Conservation (phyloP, 192 early-diverging fungal genomes). For the Rhizophagus clarus region DNA sequence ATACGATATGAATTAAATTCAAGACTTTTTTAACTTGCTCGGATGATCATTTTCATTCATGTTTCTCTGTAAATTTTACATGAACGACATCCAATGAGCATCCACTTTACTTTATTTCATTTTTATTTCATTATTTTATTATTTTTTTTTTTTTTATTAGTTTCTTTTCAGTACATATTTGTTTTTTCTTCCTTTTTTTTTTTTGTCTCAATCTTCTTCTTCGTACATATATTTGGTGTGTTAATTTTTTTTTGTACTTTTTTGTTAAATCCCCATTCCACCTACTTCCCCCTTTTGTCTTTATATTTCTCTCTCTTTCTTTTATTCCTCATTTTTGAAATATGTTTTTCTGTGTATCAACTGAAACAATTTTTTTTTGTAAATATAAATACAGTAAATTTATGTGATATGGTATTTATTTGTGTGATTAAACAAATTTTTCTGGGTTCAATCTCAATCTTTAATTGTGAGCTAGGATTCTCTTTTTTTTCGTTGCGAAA, state of each 20-base stretch:
- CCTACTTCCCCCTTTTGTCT: neutral
- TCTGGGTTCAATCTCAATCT: neutral
- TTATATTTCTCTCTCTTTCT: neutral
- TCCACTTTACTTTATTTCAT: neutral
- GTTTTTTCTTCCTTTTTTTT: neutral
- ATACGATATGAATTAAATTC: neutral
- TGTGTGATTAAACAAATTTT: neutral
- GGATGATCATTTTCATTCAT: neutral
- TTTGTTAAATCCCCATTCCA: neutral
- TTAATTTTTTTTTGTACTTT: neutral
- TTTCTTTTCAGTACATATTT: conserved; percentile 2
- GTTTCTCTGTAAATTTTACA: neutral
- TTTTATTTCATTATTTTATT: neutral
- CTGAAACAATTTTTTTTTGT: conserved; percentile 5
- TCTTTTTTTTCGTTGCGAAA: neutral
- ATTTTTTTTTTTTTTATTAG: neutral
- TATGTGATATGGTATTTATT: conserved; percentile 14
- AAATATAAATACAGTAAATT: conserved; percentile 23
- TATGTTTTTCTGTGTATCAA: conserved; percentile 16
- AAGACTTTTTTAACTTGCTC: neutral
- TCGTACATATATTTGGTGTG: conserved; percentile 16
- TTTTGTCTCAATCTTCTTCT: neutral
- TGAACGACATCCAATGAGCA: neutral
- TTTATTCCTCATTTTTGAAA: neutral
- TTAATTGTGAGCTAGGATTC: neutral